Conservation (phyloP, 768 basidiomycete genomes). For the Lentinula sp. region DNA sequence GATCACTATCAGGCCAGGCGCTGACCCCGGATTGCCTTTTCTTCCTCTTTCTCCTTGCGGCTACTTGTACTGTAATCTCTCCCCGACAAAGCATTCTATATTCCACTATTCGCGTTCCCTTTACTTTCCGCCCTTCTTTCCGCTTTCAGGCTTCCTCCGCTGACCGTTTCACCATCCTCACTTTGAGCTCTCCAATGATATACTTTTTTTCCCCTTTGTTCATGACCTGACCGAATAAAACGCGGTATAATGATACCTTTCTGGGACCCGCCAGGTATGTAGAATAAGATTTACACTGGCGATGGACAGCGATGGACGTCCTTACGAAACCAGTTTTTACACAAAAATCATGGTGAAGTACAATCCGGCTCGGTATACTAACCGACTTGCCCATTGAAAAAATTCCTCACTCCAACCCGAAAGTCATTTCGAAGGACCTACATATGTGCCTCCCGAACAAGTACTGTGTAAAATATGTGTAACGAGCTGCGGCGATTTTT, state of each 20-base stretch:
- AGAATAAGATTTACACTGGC: not conserved
- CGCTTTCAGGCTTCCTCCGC: not conserved
- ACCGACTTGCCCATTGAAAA: not conserved
- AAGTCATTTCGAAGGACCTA: not conserved
- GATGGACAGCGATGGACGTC: not conserved
- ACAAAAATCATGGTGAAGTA: not conserved
- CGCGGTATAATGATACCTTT: slow-evolving; percentile 1
- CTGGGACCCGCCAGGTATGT: not conserved
- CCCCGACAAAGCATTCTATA: not conserved
- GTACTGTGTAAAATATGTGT: not conserved
- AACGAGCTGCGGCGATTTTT: not conserved
- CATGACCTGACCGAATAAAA: not conserved
- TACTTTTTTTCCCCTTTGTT: not conserved
- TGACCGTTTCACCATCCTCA: not conserved
- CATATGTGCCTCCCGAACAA: not conserved
- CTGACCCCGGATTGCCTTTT: not conserved
- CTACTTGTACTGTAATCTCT: not conserved
- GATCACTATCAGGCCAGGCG: not conserved
- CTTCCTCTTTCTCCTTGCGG: slow-evolving; percentile 1
- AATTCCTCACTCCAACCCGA: not conserved
- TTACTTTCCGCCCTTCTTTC: not conserved
- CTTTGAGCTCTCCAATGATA: not conserved
- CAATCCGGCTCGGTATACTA: not conserved
- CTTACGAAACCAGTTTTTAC: not conserved
- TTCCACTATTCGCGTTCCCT: not conserved